These are phyloP conservation scores for Colletotrichum camelliae DNA, from an alignment of 2,329 filamentous ascomycete species.

Conservation along the genomic window DNA sequence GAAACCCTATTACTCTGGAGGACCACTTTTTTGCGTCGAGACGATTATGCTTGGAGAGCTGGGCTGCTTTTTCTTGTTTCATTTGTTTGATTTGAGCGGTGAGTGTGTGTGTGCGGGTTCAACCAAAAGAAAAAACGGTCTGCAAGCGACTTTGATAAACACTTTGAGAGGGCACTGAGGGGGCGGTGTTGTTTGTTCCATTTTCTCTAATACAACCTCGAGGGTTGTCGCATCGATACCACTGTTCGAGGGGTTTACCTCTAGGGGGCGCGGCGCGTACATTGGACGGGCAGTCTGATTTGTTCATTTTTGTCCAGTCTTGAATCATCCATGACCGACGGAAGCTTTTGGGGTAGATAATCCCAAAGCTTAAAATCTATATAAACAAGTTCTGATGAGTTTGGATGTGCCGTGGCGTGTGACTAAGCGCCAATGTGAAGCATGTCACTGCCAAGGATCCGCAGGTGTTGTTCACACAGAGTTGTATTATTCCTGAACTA, in stretches of 20 bases:
- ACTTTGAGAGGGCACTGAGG: background rate
- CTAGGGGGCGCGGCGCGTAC: background rate
- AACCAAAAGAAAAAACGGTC: background rate
- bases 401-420: background rate
- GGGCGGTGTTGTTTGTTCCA: background rate
- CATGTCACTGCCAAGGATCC: background rate
- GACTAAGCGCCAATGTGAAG: background rate
- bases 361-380: conserved; percentile 16
- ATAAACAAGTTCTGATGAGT: background rate
- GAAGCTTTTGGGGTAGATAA: conserved; percentile 6
- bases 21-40: conserved; percentile 3
- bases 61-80: background rate
- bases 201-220: background rate
- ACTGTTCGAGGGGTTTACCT: background rate
- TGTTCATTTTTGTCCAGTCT: background rate
- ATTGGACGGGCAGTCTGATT: background rate
- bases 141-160: background rate
- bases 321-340: background rate
- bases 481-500: conserved; percentile 14
- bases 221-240: conserved; percentile 14
- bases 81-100: background rate
- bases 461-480: background rate
- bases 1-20: background rate
- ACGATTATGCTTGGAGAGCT: conserved; percentile 8
- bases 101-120: background rate